These are phyloP conservation scores for Heliocybe sulcata DNA, from an alignment of 1,284 basidiomycete species.

Conservation along the genomic window DNA sequence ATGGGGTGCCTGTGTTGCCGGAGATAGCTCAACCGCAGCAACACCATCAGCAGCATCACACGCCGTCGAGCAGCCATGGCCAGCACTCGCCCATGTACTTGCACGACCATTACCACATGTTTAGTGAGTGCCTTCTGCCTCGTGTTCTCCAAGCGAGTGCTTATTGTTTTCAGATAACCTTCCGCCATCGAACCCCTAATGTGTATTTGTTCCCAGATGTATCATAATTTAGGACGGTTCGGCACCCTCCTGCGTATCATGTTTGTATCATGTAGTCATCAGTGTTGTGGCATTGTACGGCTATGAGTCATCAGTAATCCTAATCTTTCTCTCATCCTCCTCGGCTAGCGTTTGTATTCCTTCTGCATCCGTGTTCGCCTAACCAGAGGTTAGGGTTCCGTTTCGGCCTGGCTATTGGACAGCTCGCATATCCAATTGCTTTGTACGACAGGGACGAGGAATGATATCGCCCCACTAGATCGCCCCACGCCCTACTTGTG, in stretches of 20 bases:
- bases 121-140: conserved; percentile 18
- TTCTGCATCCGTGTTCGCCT: not conserved
- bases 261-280: not conserved
- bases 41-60: conserved; percentile 5
- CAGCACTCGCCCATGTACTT: conserved; percentile 18
- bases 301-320: not conserved
- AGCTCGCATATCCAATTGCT: not conserved
- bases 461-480: no score
- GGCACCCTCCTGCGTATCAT: not conserved
- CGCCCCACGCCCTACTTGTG: no score
- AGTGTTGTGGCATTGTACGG: not conserved
- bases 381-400: not conserved
- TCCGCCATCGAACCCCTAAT: not conserved
- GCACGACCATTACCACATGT: conserved; percentile 23
- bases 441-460: no score
- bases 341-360: no score
- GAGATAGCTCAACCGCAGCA: not conserved
- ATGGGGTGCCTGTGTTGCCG: conserved; percentile 21
- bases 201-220: not conserved
- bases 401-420: not conserved
- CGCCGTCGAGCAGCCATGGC: conserved; percentile 14
- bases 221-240: not conserved
- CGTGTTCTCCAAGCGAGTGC: not conserved
- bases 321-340: not conserved
- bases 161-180: not conserved